Evolutionary conservation across 768 basidiomycete genomes (phyloP).

Genomic region (Pleurotus pulmonarius): DNA sequence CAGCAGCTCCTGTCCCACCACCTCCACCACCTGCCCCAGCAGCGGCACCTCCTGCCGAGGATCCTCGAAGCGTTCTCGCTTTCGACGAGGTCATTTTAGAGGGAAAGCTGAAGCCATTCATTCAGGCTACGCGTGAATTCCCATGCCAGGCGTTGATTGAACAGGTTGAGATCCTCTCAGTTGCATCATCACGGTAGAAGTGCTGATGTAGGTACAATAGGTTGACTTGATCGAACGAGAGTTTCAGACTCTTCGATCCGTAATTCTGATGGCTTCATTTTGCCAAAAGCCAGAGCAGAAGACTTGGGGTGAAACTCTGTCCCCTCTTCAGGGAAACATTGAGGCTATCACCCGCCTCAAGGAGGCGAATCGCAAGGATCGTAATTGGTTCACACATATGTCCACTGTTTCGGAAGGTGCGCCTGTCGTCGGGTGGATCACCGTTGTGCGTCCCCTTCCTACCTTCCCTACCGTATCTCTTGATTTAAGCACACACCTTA

Average conservation of each 20-base stretch:
- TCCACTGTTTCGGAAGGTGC: slow-evolving; percentile 80
- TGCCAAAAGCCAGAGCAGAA: slow-evolving; percentile 80
- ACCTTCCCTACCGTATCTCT: slow-evolving; percentile 7
- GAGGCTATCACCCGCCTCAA: slow-evolving; percentile 77
- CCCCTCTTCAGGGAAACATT: slow-evolving; percentile 67
- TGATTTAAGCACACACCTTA: slow-evolving; percentile 12
- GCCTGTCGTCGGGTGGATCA: slow-evolving; percentile 84
- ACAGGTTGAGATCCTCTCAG: slow-evolving; percentile 51
- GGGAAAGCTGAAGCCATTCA: slow-evolving; percentile 69
- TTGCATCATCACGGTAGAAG: no score
- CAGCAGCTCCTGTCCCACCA: slow-evolving; percentile 24
- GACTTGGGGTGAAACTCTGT: slow-evolving; percentile 52
- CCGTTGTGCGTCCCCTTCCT: slow-evolving; percentile 48
- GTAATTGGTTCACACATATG: slow-evolving; percentile 82
- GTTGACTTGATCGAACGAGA: slow-evolving; percentile 63
- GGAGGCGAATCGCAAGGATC: slow-evolving; percentile 74
- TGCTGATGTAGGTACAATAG: slow-evolving; percentile 31
- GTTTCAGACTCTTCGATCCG: slow-evolving; percentile 61
- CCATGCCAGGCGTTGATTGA: slow-evolving; percentile 69
- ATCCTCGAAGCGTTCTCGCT: slow-evolving; percentile 60
- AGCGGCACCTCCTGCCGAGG: slow-evolving; percentile 30
- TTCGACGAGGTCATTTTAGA: slow-evolving; percentile 75
- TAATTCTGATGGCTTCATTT: slow-evolving; percentile 62
- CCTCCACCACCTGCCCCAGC: slow-evolving; percentile 33
- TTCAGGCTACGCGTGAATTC: slow-evolving; percentile 67